Evolutionary conservation across 139 green algal species (phyloP).

Genomic region (Tetraselmis striata): DNA sequence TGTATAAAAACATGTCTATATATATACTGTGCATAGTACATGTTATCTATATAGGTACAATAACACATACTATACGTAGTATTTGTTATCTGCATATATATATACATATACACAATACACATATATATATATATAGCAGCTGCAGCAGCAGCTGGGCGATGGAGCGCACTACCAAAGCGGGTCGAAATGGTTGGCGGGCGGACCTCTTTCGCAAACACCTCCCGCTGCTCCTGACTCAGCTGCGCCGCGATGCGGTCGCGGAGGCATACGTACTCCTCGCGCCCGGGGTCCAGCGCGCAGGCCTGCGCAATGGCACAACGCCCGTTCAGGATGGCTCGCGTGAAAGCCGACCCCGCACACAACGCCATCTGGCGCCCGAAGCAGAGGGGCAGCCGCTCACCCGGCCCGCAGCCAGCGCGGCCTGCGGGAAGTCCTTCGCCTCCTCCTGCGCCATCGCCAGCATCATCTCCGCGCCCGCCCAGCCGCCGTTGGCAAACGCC

Average conservation of each 20-base stretch:
- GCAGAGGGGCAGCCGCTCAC: background rate
- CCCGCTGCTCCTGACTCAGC: background rate
- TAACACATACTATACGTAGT: too few relatives aligned
- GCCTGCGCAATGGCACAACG: background rate
- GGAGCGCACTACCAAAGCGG: too few relatives aligned
- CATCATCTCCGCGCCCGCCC: constrained; percentile 18
- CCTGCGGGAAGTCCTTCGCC: background rate
- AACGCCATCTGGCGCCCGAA: background rate
- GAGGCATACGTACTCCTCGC: background rate
- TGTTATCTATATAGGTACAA: too few relatives aligned
- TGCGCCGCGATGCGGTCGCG: background rate
- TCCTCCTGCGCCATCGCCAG: constrained; percentile 28
- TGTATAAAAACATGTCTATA: too few relatives aligned
- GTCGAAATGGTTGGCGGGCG: too few relatives aligned
- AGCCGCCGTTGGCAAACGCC: background rate
- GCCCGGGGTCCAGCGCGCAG: background rate
- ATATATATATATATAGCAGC: too few relatives aligned
- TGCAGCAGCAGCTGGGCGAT: too few relatives aligned
- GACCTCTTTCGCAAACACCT: background rate
- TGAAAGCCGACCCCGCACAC: too few relatives aligned
- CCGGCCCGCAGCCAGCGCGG: background rate
- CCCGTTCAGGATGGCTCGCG: too few relatives aligned
- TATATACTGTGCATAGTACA: too few relatives aligned
- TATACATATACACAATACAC: too few relatives aligned
- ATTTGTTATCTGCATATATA: too few relatives aligned